Base-by-base conservation (phyloP, 1,139 yeast genomes). In the Yamadazyma taylorii region DNA sequence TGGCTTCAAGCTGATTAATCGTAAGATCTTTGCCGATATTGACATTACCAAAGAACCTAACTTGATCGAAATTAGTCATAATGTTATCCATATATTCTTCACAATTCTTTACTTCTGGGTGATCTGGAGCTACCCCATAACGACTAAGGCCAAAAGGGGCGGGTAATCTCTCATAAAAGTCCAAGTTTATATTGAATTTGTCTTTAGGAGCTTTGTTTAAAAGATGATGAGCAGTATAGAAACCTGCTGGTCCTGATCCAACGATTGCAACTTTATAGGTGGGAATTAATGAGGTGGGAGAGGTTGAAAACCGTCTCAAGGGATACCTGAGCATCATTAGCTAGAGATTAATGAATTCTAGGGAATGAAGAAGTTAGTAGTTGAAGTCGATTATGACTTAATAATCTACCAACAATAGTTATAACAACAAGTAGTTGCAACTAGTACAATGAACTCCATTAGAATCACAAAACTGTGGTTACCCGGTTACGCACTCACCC, bases 91-190 rank as follows among this genome's bases (percentile, higher is more conserved):
- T 81, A 39, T 89, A 82, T 17, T 85, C 94, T 57, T 88, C 89
- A 53, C 94, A 85, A 45, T 81, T 81, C 58, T 92, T 92, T 26
- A 92, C 97, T 54, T 92, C 98, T 0, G 97, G 96, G 59, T 92
- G 98, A 61, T 92, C 99, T 1, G 99, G 99, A 0, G 98, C 97
- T n/a, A 92, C 97, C 1, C 99, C 99, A 55, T 79, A 90, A 30
- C 99, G 63, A 34, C 92, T 81, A 26, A 92, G 68, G 0, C 99
- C 99, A 62, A 76, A 92, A 0, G 98, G 98, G 3, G 90, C 81
- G 0, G 97, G 96, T 25, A 84, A 66, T 41, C 80, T 72, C 53
- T 92, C 99, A 66, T 81, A 89, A 49, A 85, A 65, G 42, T 82
- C 85, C 10, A 81, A 63, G 40, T 73, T 58, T 11, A 80, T 48